Conservation (phyloP, 163 green algal species). For the Prototheca wickerhamii region DNA sequence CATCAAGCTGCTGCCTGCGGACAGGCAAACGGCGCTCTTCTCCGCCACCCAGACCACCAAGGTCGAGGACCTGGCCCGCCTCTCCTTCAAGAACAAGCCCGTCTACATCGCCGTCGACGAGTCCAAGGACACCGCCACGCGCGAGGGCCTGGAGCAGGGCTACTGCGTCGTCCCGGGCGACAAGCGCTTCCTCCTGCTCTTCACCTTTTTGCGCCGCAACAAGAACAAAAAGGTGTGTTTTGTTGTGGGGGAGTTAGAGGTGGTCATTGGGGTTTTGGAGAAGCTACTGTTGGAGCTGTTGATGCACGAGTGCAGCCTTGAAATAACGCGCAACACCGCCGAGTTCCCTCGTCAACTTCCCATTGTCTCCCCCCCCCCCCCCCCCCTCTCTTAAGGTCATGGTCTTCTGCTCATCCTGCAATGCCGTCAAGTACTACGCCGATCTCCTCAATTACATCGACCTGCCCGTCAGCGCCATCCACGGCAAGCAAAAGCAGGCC, state of each 20-base stretch:
- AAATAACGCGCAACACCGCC: too few relatives aligned
- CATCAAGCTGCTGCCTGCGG: conserved; percentile 84
- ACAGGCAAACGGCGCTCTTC: conserved; percentile 97
- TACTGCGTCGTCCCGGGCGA: conserved; percentile 89
- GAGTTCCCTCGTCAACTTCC: background rate
- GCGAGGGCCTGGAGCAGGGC: conserved; percentile 89
- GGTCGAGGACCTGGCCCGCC: conserved; percentile 90
- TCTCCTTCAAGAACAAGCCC: conserved; percentile 89
- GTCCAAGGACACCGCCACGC: conserved; percentile 50
- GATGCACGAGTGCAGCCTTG: too few relatives aligned
- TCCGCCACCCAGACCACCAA: conserved; percentile 95
- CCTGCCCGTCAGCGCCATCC: conserved; percentile 88
- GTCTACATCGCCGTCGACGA: conserved; percentile 97
- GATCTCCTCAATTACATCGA: conserved; percentile 99
- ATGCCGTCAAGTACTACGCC: conserved; percentile 87
- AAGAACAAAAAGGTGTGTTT: conserved; percentile 84
- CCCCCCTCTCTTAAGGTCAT: conserved; percentile 62
- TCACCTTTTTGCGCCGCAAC: conserved; percentile 99
- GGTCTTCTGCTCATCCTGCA: conserved; percentile 94
- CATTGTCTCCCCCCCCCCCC: background rate
- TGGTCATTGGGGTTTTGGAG: background rate
- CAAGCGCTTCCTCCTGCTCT: conserved; percentile 93
- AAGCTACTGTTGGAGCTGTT: too few relatives aligned
- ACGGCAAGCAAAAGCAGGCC: conserved; percentile 98
- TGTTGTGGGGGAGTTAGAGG: background rate